Evolutionary conservation across 2,329 filamentous ascomycete species (phyloP).

Genomic region (Talaromyces albobiverticillius): DNA sequence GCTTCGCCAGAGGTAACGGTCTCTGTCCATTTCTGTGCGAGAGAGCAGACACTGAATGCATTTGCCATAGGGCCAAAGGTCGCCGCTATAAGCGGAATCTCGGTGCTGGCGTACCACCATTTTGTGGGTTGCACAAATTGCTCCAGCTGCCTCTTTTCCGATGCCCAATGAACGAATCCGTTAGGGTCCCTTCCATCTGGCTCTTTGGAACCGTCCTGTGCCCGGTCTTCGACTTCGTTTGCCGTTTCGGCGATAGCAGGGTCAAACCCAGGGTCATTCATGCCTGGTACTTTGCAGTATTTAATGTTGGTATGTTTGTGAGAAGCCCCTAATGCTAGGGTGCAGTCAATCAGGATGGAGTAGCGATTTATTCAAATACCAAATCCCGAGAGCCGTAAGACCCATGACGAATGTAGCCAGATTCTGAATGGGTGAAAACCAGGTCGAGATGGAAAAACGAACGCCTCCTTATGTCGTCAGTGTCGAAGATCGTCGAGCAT

Average conservation of each 20-base stretch:
- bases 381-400: too few species aligned
- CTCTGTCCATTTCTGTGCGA: conserved; percentile 56
- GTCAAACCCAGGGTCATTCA: conserved; percentile 56
- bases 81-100: conserved; percentile 54
- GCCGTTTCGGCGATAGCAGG: conserved; percentile 48
- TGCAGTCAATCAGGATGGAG: too few species aligned
- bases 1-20: conserved; percentile 43
- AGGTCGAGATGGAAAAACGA: too few species aligned
- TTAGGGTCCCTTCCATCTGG: conserved; percentile 35
- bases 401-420: too few species aligned
- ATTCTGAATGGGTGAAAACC: too few species aligned
- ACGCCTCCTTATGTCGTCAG: too few species aligned
- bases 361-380: too few species aligned
- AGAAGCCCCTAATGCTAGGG: too few species aligned
- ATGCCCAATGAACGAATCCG: conserved; percentile 8
- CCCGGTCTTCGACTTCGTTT: conserved; percentile 33
- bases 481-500: not conserved
- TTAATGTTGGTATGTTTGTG: not conserved
- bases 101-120: conserved; percentile 63
- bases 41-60: conserved; percentile 54
- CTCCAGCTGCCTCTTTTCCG: conserved; percentile 23
- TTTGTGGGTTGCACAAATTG: conserved; percentile 28
- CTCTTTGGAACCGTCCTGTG: conserved; percentile 30
- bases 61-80: conserved; percentile 57
- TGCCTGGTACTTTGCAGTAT: too few species aligned